Base-by-base conservation (phyloP, 805 yeast species). In the Candida insectorum region DNA sequence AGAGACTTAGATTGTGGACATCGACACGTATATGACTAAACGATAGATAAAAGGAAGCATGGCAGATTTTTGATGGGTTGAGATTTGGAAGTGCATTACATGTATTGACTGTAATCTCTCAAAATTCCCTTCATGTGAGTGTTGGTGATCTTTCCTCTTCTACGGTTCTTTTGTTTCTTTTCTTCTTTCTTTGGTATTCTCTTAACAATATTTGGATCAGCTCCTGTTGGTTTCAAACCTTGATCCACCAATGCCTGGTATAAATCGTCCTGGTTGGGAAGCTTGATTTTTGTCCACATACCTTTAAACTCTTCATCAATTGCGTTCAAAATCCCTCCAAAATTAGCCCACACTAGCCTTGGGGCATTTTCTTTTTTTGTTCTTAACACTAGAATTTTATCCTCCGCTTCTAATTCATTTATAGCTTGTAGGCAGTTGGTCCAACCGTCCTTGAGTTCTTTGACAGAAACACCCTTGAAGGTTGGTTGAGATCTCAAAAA, bases 61-160 rank as follows among this genome's bases (percentile, higher is more conserved):
- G 24, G 16, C 15, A 18, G 15, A 13, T 9, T 17, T 23, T 30
- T n/a, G 17, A 6, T 5, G 20, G 8, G 23, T 21, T 17, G 9
- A 29, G 15, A 20, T 29, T 29, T 29, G n/a, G n/a, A n/a, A n/a
- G n/a, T n/a, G n/a, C n/a, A n/a, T 22, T 24, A 36, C 26, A 38
- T 31, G 15, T 37, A 33, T 37, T 62, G 69, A 8, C 71, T 60
- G 39, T 88, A 93, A 53, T 93, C 98, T 60, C 85, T 87, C 54
- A 93, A 76, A 16, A 93, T 82, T 37, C 97, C 97, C 57, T 88
- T 82, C 94, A 93, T 84, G 60, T 93, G 99, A 2, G 95, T 82
- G 58, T 93, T 93, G 8, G 99, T 93, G 51, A 93, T 77, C 69
- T 88, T 93, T 28, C 96, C 94, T 53, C 88, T 76, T 61, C 97